Base-by-base conservation (phyloP, 495 filamentous ascomycete species). In the Elasticomyces elasticus region DNA sequence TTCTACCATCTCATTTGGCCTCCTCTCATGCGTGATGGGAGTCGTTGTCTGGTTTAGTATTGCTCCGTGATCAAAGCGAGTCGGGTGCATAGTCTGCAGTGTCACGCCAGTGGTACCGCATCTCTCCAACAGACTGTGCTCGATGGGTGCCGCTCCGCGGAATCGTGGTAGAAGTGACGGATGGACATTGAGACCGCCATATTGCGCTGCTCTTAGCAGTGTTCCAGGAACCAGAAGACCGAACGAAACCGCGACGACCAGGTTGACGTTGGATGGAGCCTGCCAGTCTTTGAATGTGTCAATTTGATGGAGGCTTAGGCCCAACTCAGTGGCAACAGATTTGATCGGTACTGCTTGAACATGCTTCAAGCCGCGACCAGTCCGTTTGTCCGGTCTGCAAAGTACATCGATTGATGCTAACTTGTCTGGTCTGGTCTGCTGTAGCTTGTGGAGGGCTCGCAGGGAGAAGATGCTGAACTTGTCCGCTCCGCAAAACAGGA, bases 401-500 rank as follows among this genome's bases (percentile, higher is more conserved):
- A 95, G 80, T 1, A 98, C 90, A 67, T 95, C 86, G 59, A 98
- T 89, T 0, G 87, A 91, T 45, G 71, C 69, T 56, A 98, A 85
- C 2, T 80, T 69, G 12, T 71, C 65, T 2, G 76, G 72, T 24
- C 30, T 20, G 19, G 2, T 28, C 24, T 80, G 69, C 15, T 66
- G 60, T 20, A 71, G 27, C 62, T 89, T 82, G 62, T 86, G 69
- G 42, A 98, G 71, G 20, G 85, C 85, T 46, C 73, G 72, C 44
- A 98, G 75, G 1, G 89, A 88, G 31, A 79, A 78, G 63, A 84
- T 83, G 69, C 90, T 95, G 69, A 96, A 95, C 5, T 85, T 75
- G 64, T 98, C 92, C 11, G 94, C 94, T 24, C 92, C 92, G 67
- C 89, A 97, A 70, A 95, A 98, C 17, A 98, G 79, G 46, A 98